A percentile compares a stretch with the other conserved stretches of the same genome.
phyloP scores from a whole-genome alignment of 768 basidiomycete species.

The Mycena vitilis region DNA sequence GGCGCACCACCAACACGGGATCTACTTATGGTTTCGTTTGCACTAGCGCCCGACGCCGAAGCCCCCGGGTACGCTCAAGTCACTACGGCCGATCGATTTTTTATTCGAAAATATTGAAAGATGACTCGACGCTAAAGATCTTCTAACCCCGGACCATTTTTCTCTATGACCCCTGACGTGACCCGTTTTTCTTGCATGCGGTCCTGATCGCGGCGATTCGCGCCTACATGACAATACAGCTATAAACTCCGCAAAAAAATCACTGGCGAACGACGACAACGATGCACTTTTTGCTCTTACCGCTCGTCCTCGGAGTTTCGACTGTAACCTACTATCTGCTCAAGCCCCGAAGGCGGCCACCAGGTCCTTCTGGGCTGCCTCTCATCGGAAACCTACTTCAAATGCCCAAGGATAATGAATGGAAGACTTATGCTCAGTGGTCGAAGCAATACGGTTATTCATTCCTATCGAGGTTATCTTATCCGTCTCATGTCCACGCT shows the following conservation, averaged over 20 bases:
- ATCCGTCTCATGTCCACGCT: too few species aligned
- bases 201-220: too few species aligned
- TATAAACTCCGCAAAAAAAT: not conserved
- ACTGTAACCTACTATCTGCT: not conserved
- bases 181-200: too few species aligned
- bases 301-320: not conserved
- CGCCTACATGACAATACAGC: not conserved
- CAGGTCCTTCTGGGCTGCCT: slow-evolving; percentile 38
- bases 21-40: too few species aligned
- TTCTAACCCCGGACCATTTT: too few species aligned
- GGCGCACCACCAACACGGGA: too few species aligned
- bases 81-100: too few species aligned
- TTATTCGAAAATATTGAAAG: too few species aligned
- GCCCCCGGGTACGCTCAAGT: too few species aligned
- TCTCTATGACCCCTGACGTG: too few species aligned
- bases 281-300: not conserved
- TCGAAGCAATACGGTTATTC: slow-evolving; percentile 37
- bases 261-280: not conserved
- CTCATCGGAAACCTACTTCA: slow-evolving; percentile 41
- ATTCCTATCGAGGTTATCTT: not conserved
- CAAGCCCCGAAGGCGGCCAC: slow-evolving; percentile 19
- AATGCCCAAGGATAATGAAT: slow-evolving; percentile 38
- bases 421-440: slow-evolving; percentile 43
- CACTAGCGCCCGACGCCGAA: too few species aligned
- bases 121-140: too few species aligned